These are phyloP conservation scores for Limnomonas spitsbergensis DNA, from an alignment of 139 green algal genomes.

Conservation along the genomic window DNA sequence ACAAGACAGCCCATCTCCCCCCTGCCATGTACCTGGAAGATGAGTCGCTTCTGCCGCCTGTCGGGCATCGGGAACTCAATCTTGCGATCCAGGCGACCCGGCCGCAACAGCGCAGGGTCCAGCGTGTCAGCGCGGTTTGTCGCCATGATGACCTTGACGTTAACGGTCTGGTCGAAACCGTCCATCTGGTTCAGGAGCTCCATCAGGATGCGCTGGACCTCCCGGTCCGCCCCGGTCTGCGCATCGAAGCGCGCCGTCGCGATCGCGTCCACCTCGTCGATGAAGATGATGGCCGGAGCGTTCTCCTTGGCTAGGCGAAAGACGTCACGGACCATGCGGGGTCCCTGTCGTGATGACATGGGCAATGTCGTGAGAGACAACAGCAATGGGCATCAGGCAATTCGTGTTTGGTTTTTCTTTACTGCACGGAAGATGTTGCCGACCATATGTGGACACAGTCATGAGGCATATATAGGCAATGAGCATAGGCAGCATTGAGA, in stretches of 20 bases:
- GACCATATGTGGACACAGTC: constrained; percentile 90
- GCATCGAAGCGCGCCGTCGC: constrained; percentile 97
- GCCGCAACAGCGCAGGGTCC: constrained; percentile 94
- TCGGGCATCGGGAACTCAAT: constrained; percentile 99
- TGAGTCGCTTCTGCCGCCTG: constrained; percentile 93
- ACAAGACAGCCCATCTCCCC: no score
- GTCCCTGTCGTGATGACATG: constrained; percentile 63
- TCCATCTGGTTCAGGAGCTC: constrained; percentile 99
- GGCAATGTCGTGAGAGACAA: neutral
- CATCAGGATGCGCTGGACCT: constrained; percentile 99
- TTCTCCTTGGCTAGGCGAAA: constrained; percentile 99
- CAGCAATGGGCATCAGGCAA: constrained; percentile 87
- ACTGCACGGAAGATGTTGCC: constrained; percentile 96
- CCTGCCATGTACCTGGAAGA: constrained; percentile 96
- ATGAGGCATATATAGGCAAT: no score
- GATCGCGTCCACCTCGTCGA: constrained; percentile 96
- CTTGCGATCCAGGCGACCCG: constrained; percentile 95
- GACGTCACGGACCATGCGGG: constrained; percentile 96
- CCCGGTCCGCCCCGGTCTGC: constrained; percentile 63
- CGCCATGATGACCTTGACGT: constrained; percentile 98
- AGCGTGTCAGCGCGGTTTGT: constrained; percentile 97
- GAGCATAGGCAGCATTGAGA: no score
- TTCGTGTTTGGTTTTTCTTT: constrained; percentile 96
- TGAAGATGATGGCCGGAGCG: constrained; percentile 97
- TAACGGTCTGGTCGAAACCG: constrained; percentile 96